Evolutionary conservation across 129 eudicot genomes (phyloP).

Genomic region (Sambucus nigra): DNA sequence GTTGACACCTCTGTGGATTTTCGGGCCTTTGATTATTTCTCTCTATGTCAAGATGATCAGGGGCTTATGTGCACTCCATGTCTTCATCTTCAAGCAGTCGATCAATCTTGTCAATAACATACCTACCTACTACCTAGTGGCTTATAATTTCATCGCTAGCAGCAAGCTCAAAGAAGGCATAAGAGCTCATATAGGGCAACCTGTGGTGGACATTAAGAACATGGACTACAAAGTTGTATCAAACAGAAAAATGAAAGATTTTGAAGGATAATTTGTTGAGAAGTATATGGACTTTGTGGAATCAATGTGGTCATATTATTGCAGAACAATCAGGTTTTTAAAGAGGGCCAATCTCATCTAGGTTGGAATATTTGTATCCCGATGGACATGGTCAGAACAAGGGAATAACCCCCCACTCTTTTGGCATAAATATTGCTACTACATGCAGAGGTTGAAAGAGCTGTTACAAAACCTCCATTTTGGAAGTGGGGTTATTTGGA

Average conservation of each 20-base stretch:
- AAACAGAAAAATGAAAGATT: constrained; percentile 14
- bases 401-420: no score
- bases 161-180: constrained; percentile 52
- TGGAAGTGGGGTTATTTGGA: no score
- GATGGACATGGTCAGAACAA: no score
- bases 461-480: no score
- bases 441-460: no score
- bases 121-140: constrained; percentile 27
- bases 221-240: constrained; percentile 35
- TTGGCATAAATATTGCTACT: no score
- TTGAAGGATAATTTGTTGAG: constrained; percentile 28
- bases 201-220: constrained; percentile 32
- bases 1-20: constrained; percentile 74
- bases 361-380: no score
- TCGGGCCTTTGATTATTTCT: constrained; percentile 55
- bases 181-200: constrained; percentile 31
- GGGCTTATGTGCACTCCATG: constrained; percentile 45
- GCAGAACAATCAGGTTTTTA: constrained; percentile 65
- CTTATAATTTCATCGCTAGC: constrained; percentile 20
- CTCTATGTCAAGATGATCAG: constrained; percentile 49
- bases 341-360: constrained; percentile 69
- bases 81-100: constrained; percentile 63
- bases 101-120: constrained; percentile 35
- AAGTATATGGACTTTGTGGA: constrained; percentile 63
- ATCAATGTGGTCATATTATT: constrained; percentile 74